Base-by-base conservation (phyloP, 1,284 basidiomycete genomes). In the Gymnopus androsaceus region DNA sequence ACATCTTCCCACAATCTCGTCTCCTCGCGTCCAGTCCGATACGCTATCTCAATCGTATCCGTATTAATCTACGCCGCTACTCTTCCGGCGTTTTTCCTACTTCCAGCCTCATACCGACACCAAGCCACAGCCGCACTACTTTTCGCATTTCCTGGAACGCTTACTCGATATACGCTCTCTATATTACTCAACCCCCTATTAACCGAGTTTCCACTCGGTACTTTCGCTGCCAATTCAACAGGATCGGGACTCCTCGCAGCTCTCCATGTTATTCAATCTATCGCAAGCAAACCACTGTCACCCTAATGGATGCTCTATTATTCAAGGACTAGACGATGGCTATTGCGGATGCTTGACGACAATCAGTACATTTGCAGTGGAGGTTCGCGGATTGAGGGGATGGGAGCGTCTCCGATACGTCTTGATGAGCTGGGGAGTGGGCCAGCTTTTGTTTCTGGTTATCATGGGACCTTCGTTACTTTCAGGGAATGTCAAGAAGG, bases 281-380 rank as follows among this genome's bases (percentile, higher is more conserved):
- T n/a, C n/a, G n/a, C n/a, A n/a, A n/a, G 66, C 9, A 59, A 64
- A 17, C 76, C 79, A 1, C 72, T 78, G 15, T 80, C 80, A 2
- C 66, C 69, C 36, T 34, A 72, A 76, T 57, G 76, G 81, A 40
- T 97, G 94, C 66, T 80, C 83, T 38, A 75, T 92, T 17, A 70
- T 96, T 44, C 86, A 90, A 67, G 94, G 92, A 1, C 73, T 99
- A 27, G 78, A 81, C 30, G 91, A 98, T 66, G 96, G 96, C 1
- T 98, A 95, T 67, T 98, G 95, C 67, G 97, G 95, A 6, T 95
- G 94, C 72, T 76, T 99, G 61, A 95, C 90, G 3, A 99, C 96
- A 0, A 82, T 99, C 58, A 94, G 91, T n/a, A n/a, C n/a, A n/a
- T n/a, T n/a, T n/a, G n/a, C n/a, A n/a, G n/a, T n/a, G n/a, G n/a